These are phyloP conservation scores for Dispira simplex DNA, from an alignment of 192 early-diverging fungal species.

Conservation along the genomic window DNA sequence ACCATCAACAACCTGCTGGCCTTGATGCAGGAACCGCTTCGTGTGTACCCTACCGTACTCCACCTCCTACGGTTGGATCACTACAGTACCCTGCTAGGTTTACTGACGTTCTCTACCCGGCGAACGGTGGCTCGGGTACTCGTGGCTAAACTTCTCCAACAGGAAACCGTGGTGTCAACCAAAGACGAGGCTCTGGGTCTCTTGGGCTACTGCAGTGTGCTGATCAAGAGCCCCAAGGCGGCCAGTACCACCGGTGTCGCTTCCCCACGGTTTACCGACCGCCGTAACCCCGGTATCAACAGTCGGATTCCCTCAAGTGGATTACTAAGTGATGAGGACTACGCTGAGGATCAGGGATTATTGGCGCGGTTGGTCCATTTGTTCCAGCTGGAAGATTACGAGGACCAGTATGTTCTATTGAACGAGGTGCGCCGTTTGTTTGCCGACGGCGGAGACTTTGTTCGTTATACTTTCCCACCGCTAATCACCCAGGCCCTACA, in stretches of 20 bases:
- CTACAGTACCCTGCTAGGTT: constrained; percentile 68
- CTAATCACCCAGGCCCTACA: constrained; percentile 55
- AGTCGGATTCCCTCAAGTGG: not conserved
- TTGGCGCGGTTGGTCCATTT: constrained; percentile 69
- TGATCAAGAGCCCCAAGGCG: constrained; percentile 70
- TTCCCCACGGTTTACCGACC: constrained; percentile 6
- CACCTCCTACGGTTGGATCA: constrained; percentile 53
- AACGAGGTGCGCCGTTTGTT: constrained; percentile 74
- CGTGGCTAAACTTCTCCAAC: constrained; percentile 49
- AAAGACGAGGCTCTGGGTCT: constrained; percentile 64
- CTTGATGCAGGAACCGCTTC: constrained; percentile 70
- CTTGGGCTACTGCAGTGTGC: constrained; percentile 63
- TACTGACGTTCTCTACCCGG: constrained; percentile 72
- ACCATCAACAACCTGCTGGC: constrained; percentile 63
- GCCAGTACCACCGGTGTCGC: not conserved
- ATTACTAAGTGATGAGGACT: constrained; percentile 68
- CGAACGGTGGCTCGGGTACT: constrained; percentile 68
- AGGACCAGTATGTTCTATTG: constrained; percentile 71
- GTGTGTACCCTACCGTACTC: constrained; percentile 52
- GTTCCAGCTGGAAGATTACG: constrained; percentile 49
- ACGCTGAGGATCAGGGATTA: constrained; percentile 83
- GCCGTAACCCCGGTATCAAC: constrained; percentile 3
- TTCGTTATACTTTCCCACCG: constrained; percentile 85
- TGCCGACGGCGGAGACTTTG: constrained; percentile 77
- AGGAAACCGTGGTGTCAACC: constrained; percentile 44